Evolutionary conservation across 1,139 yeast species (phyloP).

Genomic region (Protomyces lactucae-debilis): DNA sequence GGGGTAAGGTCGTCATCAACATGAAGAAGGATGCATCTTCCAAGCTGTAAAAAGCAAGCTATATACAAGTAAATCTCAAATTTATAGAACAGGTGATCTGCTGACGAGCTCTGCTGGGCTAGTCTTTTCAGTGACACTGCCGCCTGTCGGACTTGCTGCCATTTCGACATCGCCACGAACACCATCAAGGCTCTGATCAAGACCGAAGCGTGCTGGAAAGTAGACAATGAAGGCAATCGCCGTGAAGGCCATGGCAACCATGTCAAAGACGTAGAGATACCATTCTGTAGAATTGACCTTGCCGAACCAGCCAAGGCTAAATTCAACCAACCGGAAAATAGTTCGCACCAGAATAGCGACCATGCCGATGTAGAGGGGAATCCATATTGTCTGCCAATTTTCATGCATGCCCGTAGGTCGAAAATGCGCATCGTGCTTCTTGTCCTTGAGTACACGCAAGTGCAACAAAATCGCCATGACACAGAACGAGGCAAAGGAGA

Average conservation of each 20-base stretch:
- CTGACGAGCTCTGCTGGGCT: neutral
- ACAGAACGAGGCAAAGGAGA: conserved; percentile 41
- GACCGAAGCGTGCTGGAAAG: conserved; percentile 22
- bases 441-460: neutral
- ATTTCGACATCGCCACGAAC: neutral
- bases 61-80: neutral
- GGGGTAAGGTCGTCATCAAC: conserved; percentile 30
- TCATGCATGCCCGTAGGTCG: neutral
- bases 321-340: conserved; percentile 44
- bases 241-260: conserved; percentile 32
- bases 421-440: neutral
- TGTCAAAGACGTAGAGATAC: conserved; percentile 43
- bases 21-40: conserved; percentile 21
- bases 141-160: neutral
- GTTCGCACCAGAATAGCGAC: conserved; percentile 44
- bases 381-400: conserved; percentile 26
- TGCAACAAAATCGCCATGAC: conserved; percentile 30
- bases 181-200: conserved; percentile 1
- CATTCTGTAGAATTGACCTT: conserved; percentile 42
- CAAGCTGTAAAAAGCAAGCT: conserved; percentile 1
- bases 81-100: neutral
- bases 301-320: conserved; percentile 43
- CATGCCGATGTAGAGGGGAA: conserved; percentile 37
- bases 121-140: neutral
- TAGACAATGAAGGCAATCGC: conserved; percentile 3